These are phyloP conservation scores for Phytophthora aleatoria DNA, from an alignment of 352 stramenopile species.

Conservation along the genomic window DNA sequence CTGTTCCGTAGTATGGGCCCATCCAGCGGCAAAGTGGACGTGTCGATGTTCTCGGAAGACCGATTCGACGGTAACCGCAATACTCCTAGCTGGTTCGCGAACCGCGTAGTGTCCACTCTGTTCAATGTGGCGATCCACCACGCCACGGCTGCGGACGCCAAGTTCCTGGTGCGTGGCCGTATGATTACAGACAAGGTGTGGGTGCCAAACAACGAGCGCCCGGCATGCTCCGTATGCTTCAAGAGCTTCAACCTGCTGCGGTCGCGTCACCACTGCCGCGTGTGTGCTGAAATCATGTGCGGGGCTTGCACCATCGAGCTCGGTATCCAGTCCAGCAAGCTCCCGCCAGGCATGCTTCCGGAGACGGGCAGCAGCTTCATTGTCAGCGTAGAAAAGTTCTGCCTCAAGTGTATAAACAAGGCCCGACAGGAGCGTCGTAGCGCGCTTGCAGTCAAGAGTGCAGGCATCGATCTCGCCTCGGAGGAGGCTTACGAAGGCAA, in stretches of 20 bases:
- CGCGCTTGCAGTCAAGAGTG: constrained; percentile 29
- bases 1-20: constrained; percentile 62
- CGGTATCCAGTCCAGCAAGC: constrained; percentile 53
- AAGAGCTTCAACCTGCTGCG: constrained; percentile 80
- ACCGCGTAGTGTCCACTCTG: constrained; percentile 58
- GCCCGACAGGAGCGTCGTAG: constrained; percentile 59
- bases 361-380: constrained; percentile 57
- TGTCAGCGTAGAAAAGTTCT: constrained; percentile 83
- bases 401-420: constrained; percentile 80
- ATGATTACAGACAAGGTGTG: constrained; percentile 72
- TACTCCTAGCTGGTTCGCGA: constrained; percentile 73
- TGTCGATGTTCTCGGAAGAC: constrained; percentile 46
- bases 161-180: constrained; percentile 60
- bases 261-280: constrained; percentile 79
- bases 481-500: constrained; percentile 29
- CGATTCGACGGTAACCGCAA: constrained; percentile 50
- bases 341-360: constrained; percentile 59
- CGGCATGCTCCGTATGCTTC: constrained; percentile 75
- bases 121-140: constrained; percentile 45
- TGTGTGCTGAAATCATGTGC: constrained; percentile 87
- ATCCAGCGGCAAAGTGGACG: constrained; percentile 59
- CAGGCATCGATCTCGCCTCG: constrained; percentile 14
- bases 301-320: constrained; percentile 70
- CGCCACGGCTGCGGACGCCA: constrained; percentile 57
- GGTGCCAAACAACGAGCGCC: constrained; percentile 70